Evolutionary conservation across 2,329 filamentous ascomycete genomes (phyloP).

Genomic region (Fusarium proliferatum): DNA sequence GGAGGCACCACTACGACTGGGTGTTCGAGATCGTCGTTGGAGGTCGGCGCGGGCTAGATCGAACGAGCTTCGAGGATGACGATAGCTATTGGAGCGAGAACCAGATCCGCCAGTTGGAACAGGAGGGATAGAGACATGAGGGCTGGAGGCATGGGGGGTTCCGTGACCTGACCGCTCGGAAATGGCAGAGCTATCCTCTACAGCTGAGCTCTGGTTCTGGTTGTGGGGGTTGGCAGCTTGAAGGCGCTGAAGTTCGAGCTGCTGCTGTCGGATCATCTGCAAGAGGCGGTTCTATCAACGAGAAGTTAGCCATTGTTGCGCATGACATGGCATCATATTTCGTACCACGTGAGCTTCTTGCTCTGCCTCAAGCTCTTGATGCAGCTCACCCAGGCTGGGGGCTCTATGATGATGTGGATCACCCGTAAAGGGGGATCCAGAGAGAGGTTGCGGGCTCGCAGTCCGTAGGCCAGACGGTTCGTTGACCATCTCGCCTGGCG

Average conservation of each 20-base stretch:
- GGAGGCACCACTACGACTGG: slow-evolving; percentile 67
- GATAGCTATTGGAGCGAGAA: slow-evolving; percentile 62
- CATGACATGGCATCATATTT: slow-evolving; percentile 15
- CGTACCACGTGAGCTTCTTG: slow-evolving; percentile 81
- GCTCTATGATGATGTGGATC: slow-evolving; percentile 74
- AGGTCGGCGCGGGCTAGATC: slow-evolving; percentile 68
- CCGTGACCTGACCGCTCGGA: slow-evolving; percentile 58
- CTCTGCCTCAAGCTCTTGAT: slow-evolving; percentile 82
- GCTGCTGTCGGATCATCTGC: slow-evolving; percentile 80
- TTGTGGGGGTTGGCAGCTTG: slow-evolving; percentile 57
- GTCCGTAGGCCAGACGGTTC: slow-evolving; percentile 48
- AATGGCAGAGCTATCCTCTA: slow-evolving; percentile 59
- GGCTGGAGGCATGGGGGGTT: slow-evolving; percentile 49
- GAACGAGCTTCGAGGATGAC: slow-evolving; percentile 67
- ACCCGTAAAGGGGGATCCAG: slow-evolving; percentile 59
- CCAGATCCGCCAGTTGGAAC: slow-evolving; percentile 55
- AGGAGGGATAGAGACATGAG: slow-evolving; percentile 48
- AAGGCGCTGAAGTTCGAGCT: slow-evolving; percentile 74
- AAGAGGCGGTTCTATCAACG: slow-evolving; percentile 74
- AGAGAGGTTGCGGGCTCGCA: slow-evolving; percentile 59
- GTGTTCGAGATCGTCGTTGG: slow-evolving; percentile 67
- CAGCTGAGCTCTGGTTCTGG: slow-evolving; percentile 51
- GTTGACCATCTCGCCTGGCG: slow-evolving; percentile 75
- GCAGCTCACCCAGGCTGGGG: slow-evolving; percentile 79
- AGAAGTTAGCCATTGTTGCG: slow-evolving; percentile 18